phyloP scores from a whole-genome alignment of 1,139 yeast species.

The Saccharomyces hybrid region DNA sequence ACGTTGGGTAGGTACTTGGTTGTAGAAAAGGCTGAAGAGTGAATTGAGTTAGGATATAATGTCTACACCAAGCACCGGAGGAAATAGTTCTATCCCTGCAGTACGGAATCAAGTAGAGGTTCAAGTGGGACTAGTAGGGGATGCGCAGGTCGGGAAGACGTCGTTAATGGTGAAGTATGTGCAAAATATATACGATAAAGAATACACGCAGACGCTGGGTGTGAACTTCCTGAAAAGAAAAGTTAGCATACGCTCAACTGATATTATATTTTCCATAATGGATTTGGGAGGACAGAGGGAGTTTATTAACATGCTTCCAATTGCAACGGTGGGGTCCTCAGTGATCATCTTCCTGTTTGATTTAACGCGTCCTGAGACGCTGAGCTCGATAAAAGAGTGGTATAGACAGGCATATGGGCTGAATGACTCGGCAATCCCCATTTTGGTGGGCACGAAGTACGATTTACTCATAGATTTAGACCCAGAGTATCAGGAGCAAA shows the following conservation, averaged over 20 bases:
- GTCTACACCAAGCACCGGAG: neutral
- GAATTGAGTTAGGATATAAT: neutral
- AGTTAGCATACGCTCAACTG: conserved; percentile 78
- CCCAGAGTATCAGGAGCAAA: conserved; percentile 73
- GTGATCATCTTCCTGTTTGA: conserved; percentile 92
- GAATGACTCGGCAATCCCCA: conserved; percentile 86
- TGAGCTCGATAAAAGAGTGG: conserved; percentile 90
- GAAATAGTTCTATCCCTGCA: conserved; percentile 9
- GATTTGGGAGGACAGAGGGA: conserved; percentile 96
- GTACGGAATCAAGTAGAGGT: conserved; percentile 53
- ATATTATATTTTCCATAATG: conserved; percentile 89
- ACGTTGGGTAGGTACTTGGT: neutral
- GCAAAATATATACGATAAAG: conserved; percentile 87
- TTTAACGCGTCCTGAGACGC: conserved; percentile 75
- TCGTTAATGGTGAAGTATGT: conserved; percentile 95
- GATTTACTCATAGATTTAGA: conserved; percentile 80
- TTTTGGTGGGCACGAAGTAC: conserved; percentile 88
- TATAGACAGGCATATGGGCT: conserved; percentile 87
- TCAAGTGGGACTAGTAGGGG: conserved; percentile 91
- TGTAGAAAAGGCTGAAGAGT: neutral
- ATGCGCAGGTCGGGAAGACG: conserved; percentile 97
- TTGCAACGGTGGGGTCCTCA: conserved; percentile 89
- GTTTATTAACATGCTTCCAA: conserved; percentile 90
- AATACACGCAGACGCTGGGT: conserved; percentile 87
- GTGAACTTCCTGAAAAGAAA: conserved; percentile 93